Conservation (phyloP, 2,329 filamentous ascomycete species). For the Exophiala sp. region DNA sequence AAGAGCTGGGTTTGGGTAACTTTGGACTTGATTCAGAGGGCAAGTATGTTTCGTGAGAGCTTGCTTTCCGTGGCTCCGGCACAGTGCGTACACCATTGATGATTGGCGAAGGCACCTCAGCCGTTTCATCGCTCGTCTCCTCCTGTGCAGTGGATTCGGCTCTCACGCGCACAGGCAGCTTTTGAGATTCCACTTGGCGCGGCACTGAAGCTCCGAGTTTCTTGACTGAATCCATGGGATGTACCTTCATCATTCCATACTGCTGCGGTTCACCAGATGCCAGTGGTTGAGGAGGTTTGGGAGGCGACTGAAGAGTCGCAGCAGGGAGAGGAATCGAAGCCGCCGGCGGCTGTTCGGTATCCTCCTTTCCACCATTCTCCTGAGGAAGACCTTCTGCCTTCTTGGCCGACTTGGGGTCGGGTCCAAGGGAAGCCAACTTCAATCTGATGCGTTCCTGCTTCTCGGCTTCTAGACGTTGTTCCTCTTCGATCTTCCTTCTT, state of each 20-base stretch:
- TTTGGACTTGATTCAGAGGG: conserved; percentile 22
- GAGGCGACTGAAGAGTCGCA: conserved; percentile 47
- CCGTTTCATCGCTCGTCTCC: conserved; percentile 11
- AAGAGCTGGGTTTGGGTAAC: conserved; percentile 20
- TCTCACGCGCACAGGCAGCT: conserved; percentile 24
- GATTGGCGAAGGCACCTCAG: conserved; percentile 25
- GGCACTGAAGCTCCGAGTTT: conserved; percentile 35
- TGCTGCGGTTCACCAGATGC: conserved; percentile 57
- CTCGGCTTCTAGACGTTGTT: conserved; percentile 55
- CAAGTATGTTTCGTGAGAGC: conserved; percentile 8
- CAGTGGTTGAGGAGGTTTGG: conserved; percentile 57
- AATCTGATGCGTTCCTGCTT: conserved; percentile 56
- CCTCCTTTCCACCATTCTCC: conserved; percentile 25
- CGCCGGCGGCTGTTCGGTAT: conserved; percentile 21
- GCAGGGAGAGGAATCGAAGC: conserved; percentile 15
- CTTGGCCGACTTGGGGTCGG: conserved; percentile 18
- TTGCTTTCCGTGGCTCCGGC: conserved; percentile 13
- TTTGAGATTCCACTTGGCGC: conserved; percentile 35
- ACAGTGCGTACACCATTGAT: conserved; percentile 31
- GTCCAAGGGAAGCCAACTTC: conserved; percentile 51
- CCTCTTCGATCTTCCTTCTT: conserved; percentile 52
- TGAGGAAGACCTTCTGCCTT: conserved; percentile 4
- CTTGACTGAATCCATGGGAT: conserved; percentile 54
- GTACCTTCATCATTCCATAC: conserved; percentile 62
- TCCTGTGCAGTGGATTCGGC: conserved; percentile 7